Conservation (phyloP, 2,329 filamentous ascomycete species). For the Tolypocladium album region DNA sequence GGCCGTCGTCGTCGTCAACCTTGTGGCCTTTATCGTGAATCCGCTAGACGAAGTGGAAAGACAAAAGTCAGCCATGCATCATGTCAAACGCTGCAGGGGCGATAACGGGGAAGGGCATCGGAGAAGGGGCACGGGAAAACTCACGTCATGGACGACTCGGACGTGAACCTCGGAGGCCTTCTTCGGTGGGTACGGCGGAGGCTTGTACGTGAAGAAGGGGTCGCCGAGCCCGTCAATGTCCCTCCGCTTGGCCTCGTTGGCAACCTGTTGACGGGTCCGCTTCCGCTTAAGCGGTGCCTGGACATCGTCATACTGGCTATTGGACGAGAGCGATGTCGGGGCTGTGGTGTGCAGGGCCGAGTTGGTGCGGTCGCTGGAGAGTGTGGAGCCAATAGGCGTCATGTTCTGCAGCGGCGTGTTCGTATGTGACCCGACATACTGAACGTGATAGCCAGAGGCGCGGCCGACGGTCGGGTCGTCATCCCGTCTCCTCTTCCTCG, state of each 20-base stretch:
- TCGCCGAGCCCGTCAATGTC: slow-evolving; percentile 62
- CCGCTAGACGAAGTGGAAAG: slow-evolving; percentile 9
- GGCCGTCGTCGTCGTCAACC: slow-evolving; percentile 91
- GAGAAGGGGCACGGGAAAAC: slow-evolving; percentile 10
- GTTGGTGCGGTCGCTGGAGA: slow-evolving; percentile 74
- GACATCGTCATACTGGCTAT: slow-evolving; percentile 51
- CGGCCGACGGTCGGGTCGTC: slow-evolving; percentile 29
- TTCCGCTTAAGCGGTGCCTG: slow-evolving; percentile 82
- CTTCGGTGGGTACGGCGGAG: slow-evolving; percentile 78
- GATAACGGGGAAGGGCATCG: background rate
- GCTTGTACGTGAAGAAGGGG: slow-evolving; percentile 68
- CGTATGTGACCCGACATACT: slow-evolving; percentile 57
- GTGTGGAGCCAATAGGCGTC: slow-evolving; percentile 57
- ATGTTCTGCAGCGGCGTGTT: slow-evolving; percentile 60
- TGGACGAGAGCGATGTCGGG: slow-evolving; percentile 65
- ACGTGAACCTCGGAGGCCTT: slow-evolving; percentile 74
- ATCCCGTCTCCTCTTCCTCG: slow-evolving; percentile 66
- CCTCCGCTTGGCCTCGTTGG: slow-evolving; percentile 71
- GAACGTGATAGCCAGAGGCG: slow-evolving; percentile 65
- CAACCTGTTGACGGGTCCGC: slow-evolving; percentile 69
- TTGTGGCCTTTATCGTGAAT: slow-evolving; percentile 51
- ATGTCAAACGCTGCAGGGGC: background rate
- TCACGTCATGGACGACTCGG: slow-evolving; percentile 51
- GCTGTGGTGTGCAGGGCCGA: slow-evolving; percentile 78
- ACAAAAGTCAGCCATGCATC: background rate